A percentile compares a stretch with the other conserved stretches of the same genome.
Evolutionary conservation across 192 early-diverging fungal species (phyloP).

Genomic region (Funneliformis geosporum): DNA sequence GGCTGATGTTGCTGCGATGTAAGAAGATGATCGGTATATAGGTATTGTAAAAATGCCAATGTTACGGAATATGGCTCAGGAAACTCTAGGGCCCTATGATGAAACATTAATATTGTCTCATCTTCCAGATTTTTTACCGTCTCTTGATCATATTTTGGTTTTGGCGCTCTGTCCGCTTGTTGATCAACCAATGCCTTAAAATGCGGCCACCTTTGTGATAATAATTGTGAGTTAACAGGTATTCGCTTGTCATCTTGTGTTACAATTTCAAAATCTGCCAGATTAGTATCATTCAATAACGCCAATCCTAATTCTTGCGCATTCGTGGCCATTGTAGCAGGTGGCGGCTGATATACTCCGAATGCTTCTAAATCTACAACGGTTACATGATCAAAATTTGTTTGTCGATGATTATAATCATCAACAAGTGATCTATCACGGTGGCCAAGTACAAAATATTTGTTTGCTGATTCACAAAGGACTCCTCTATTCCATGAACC

Average conservation of each 20-base stretch:
- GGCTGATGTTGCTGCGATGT: conserved; percentile 65
- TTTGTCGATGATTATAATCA: conserved; percentile 77
- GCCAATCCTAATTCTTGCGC: conserved; percentile 64
- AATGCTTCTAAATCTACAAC: conserved; percentile 74
- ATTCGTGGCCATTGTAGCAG: conserved; percentile 52
- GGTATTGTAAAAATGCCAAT: conserved; percentile 63
- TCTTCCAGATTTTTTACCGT: conserved; percentile 9
- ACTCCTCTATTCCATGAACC: conserved; percentile 82
- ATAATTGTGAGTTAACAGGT: conserved; percentile 57
- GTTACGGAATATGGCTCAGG: conserved; percentile 55
- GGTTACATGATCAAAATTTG: conserved; percentile 77
- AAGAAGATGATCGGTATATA: conserved; percentile 68
- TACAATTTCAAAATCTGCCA: conserved; percentile 61
- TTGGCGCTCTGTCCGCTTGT: conserved; percentile 36
- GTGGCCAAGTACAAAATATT: conserved; percentile 74
- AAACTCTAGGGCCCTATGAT: conserved; percentile 42
- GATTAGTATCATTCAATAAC: conserved; percentile 55
- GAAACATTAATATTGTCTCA: conserved; percentile 46
- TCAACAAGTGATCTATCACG: conserved; percentile 64
- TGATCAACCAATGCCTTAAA: conserved; percentile 49
- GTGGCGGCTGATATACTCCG: conserved; percentile 62
- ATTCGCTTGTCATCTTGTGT: conserved; percentile 55
- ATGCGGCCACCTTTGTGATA: conserved; percentile 59
- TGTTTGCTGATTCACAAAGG: conserved; percentile 62
- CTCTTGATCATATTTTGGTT: conserved; percentile 35